Evolutionary conservation across 768 basidiomycete genomes (phyloP), one percentile per base, ranked within the genome.

Genomic region (Boletus edulis): DNA sequence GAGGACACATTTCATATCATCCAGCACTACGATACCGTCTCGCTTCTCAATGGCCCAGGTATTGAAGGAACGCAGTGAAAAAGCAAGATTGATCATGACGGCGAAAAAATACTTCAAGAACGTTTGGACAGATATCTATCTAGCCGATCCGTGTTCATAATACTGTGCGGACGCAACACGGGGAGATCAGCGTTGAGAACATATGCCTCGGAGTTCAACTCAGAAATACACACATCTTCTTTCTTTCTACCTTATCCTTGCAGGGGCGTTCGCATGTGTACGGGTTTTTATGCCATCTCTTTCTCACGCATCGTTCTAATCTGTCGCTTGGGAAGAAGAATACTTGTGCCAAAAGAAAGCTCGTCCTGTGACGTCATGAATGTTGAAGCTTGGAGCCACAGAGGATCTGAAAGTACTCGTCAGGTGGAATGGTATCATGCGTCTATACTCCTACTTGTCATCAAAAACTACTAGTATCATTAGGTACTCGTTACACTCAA

Each of bases 1-100:
- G 41, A 62, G 10, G 45, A 66, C 55, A 6, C 61, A 66, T 27
- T 37, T 65, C 22, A 49, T 65, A 43, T 55, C 29, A 29, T 29
- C 29, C 29, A 29, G 9, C 10, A 44, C 46, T 8, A 0, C 57
- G n/a, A n/a, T 65, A 5, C 61, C 64, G 1, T 18, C 48, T 31
- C 55, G 64, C 13, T 55, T 65, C 27, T 65, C 61, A 29, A 57
- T 66, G 58, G 17, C 44, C 7, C 43, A 2, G 10, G 42, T 50
- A 11, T 46, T 66, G 44, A 42, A n/a, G 18, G 58, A 55, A 47
- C 40, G 2, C 18, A 47, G 15, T 11, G 58, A 62, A 40, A 63
- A 37, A 12, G 53, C 11, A 17, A 57, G 52, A 32, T 11, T 65
- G 41, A 49, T 60, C 38, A 35, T 20, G 44, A 66, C 56, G 3